These are phyloP conservation scores for Psophocarpus tetragonolobus DNA, from an alignment of 306 rosid genomes.

Conservation along the genomic window DNA sequence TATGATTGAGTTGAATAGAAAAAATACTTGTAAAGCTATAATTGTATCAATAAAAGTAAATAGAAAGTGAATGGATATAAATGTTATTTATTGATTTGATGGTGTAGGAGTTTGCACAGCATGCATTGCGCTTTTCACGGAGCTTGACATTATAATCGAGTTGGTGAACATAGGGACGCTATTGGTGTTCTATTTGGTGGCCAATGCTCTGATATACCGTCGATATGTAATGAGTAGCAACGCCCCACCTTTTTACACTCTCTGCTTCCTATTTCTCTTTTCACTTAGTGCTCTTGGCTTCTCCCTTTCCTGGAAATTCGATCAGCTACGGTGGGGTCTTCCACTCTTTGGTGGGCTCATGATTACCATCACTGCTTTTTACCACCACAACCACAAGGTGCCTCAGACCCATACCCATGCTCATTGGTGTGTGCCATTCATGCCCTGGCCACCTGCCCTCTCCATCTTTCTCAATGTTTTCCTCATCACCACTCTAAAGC, in stretches of 20 bases:
- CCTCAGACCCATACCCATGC: conserved; percentile 29
- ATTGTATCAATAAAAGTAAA: too few relatives aligned
- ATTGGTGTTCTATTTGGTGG: conserved; percentile 85
- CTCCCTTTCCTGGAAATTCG: conserved; percentile 69
- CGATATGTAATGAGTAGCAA: conserved; percentile 55
- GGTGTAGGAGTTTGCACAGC: conserved; percentile 82
- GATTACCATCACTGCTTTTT: conserved; percentile 54
- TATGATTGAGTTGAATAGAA: too few relatives aligned
- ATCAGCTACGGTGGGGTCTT: conserved; percentile 65
- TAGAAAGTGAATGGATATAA: background rate
- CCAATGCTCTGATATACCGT: conserved; percentile 79
- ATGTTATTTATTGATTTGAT: background rate
- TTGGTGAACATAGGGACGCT: conserved; percentile 77
- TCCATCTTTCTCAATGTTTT: conserved; percentile 81
- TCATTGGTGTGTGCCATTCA: conserved; percentile 74
- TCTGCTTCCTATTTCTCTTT: conserved; percentile 69
- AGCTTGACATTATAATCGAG: conserved; percentile 65
- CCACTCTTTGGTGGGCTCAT: conserved; percentile 52
- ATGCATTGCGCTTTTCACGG: conserved; percentile 78
- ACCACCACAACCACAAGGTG: conserved; percentile 56
- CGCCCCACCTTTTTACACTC: conserved; percentile 53
- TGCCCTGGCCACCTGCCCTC: conserved; percentile 91
- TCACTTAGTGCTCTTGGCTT: conserved; percentile 62
- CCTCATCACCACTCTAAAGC: conserved; percentile 65
- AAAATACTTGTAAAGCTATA: too few relatives aligned